phyloP scores from a whole-genome alignment of 768 basidiomycete genomes.

The Mycena capillaripes region DNA sequence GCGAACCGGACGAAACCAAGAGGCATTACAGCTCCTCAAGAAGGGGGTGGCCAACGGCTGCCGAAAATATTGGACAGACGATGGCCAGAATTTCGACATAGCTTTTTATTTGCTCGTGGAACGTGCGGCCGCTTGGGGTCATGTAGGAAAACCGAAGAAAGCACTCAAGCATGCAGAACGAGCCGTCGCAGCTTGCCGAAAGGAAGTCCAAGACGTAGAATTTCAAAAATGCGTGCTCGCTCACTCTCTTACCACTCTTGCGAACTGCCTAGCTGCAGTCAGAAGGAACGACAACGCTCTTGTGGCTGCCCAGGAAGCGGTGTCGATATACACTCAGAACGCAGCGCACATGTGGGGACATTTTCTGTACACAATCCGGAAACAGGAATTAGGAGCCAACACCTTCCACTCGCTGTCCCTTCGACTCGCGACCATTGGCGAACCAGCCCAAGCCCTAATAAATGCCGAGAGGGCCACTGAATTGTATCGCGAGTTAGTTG shows the following conservation, averaged over 20 bases:
- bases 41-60: no score
- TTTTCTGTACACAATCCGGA: neutral
- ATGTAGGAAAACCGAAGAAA: neutral
- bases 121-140: no score
- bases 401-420: neutral
- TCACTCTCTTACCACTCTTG: constrained; percentile 1
- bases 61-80: no score
- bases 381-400: neutral
- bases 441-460: neutral
- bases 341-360: neutral
- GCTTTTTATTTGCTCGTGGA: no score
- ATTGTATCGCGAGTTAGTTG: constrained; percentile 4
- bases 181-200: neutral
- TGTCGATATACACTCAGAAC: neutral
- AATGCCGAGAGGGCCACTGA: neutral
- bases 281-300: neutral
- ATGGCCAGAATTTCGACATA: no score
- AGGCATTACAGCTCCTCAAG: no score
- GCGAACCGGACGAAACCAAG: no score
- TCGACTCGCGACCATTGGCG: neutral
- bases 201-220: neutral
- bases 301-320: neutral
- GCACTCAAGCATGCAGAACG: neutral
- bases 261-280: constrained; percentile 8
- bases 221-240: neutral